Evolutionary conservation across 257 asterid species (phyloP).

Genomic region (Solanum appendiculatum): DNA sequence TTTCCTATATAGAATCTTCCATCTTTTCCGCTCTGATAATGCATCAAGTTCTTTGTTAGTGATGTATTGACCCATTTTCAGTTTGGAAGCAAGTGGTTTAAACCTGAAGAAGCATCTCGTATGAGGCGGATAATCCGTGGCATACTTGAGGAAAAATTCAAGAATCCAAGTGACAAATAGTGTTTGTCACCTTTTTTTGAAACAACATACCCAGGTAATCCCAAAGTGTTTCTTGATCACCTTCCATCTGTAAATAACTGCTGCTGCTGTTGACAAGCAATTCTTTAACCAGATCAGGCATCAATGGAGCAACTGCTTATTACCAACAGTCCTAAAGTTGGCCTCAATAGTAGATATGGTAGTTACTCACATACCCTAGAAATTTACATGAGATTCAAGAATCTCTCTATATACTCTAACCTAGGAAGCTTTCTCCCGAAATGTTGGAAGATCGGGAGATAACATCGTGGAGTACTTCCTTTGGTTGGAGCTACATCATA

Average conservation of each 20-base stretch:
- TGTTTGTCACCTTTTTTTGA: background rate
- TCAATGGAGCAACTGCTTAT: constrained; percentile 1
- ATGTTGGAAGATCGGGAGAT: background rate
- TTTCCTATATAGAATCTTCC: background rate
- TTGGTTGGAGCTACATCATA: background rate
- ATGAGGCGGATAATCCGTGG: constrained; percentile 42
- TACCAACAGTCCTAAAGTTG: background rate
- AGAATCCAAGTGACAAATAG: constrained; percentile 17
- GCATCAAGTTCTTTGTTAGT: background rate
- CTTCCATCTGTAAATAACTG: background rate
- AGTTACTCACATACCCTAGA: background rate
- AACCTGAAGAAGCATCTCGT: constrained; percentile 64
- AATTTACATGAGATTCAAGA: background rate
- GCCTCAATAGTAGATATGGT: background rate
- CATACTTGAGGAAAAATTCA: constrained; percentile 44
- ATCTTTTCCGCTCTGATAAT: background rate
- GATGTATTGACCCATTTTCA: constrained; percentile 15
- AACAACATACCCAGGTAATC: background rate
- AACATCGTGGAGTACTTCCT: background rate
- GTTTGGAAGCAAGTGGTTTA: constrained; percentile 86
- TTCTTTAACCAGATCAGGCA: background rate
- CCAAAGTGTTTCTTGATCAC: constrained; percentile 3
- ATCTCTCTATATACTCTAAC: background rate
- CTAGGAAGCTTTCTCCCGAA: background rate
- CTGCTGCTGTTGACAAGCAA: background rate